phyloP scores from a whole-genome alignment of 805 yeast genomes.

The Ogataea siamensis region DNA sequence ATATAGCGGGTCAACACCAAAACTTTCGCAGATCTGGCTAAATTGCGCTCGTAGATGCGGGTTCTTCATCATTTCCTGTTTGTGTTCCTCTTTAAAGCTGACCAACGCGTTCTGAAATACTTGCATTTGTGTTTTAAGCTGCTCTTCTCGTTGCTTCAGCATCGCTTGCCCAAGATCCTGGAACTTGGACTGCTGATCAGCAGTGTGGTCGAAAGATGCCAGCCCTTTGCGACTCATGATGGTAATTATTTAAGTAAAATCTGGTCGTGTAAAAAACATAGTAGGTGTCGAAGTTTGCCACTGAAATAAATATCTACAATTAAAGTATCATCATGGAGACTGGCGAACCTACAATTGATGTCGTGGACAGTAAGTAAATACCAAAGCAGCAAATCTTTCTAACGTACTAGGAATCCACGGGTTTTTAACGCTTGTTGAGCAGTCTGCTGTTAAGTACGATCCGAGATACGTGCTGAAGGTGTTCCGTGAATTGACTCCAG shows the following conservation, averaged over 20 bases:
- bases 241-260: neutral
- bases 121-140: constrained; percentile 65
- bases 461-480: constrained; percentile 85
- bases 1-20: constrained; percentile 83
- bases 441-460: constrained; percentile 58
- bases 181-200: constrained; percentile 37
- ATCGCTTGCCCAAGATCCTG: constrained; percentile 50
- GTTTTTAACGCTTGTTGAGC: constrained; percentile 28
- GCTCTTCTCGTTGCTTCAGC: constrained; percentile 52
- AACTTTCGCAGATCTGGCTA: constrained; percentile 68
- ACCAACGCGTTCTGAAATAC: constrained; percentile 76
- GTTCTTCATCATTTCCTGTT: constrained; percentile 61
- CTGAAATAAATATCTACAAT: constrained; percentile 10
- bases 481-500: constrained; percentile 73
- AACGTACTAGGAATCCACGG: constrained; percentile 20
- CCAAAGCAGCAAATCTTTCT: neutral
- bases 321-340: constrained; percentile 6
- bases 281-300: constrained; percentile 14
- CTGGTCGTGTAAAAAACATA: constrained; percentile 10
- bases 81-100: constrained; percentile 73
- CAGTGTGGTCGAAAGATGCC: constrained; percentile 29
- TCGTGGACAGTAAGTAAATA: constrained; percentile 19
- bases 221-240: constrained; percentile 29
- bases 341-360: constrained; percentile 9
- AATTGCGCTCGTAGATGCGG: constrained; percentile 68